phyloP scores from a whole-genome alignment of 768 basidiomycete species.

The Tylopilus intermedius region DNA sequence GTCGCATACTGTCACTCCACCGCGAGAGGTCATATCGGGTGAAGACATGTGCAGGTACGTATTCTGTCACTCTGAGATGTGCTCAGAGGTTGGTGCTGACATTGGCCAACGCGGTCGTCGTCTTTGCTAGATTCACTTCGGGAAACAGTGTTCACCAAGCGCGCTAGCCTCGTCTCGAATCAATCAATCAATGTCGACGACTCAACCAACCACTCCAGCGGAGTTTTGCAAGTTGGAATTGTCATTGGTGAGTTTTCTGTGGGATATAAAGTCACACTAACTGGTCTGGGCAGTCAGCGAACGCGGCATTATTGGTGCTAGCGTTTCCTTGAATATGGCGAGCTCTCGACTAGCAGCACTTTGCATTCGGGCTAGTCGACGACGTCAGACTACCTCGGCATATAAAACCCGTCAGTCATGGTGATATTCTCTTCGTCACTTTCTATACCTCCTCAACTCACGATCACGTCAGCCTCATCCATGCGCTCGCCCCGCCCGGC shows the following conservation, averaged over 20 bases:
- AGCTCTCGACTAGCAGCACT: not conserved
- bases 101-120: not conserved
- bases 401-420: slow-evolving; percentile 11
- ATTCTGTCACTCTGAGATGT: not conserved
- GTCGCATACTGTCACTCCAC: too few relatives aligned
- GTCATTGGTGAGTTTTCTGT: slow-evolving; percentile 4
- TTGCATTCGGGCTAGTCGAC: slow-evolving; percentile 6
- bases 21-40: not conserved
- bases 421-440: slow-evolving; percentile 2
- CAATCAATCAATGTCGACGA: too few relatives aligned
- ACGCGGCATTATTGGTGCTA: not conserved
- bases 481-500: slow-evolving; percentile 7
- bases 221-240: too few relatives aligned
- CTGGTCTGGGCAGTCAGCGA: not conserved
- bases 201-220: too few relatives aligned
- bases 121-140: not conserved
- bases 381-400: slow-evolving; percentile 11
- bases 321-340: not conserved
- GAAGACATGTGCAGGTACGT: not conserved
- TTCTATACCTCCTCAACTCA: not conserved
- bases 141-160: not conserved
- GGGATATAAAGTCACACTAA: not conserved
- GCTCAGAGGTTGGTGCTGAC: not conserved
- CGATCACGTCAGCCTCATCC: slow-evolving; percentile 5
- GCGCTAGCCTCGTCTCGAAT: not conserved